These are phyloP conservation scores for Gossypium schwendimanii DNA, from an alignment of 441 rosid species.

Conservation along the genomic window DNA sequence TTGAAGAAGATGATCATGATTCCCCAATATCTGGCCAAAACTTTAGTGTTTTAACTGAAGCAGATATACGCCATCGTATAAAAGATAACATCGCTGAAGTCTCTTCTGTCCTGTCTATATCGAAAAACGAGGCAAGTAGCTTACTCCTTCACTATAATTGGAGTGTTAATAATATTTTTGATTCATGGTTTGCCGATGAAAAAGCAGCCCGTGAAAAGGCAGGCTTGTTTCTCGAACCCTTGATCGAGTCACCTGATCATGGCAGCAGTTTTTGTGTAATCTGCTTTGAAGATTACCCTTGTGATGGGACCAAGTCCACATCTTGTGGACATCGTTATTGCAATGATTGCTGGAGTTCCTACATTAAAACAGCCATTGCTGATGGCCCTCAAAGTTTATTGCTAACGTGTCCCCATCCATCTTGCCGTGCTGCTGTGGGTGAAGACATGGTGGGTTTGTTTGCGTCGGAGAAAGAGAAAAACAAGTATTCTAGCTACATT, in stretches of 20 bases:
- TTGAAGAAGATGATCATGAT: neutral
- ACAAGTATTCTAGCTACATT: constrained; percentile 39
- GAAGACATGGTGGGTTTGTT: constrained; percentile 39
- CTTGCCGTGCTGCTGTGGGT: constrained; percentile 47
- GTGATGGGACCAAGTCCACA: constrained; percentile 18
- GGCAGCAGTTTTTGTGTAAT: constrained; percentile 27
- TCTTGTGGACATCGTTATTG: constrained; percentile 44
- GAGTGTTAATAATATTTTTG: constrained; percentile 15
- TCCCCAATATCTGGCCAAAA: constrained; percentile 10
- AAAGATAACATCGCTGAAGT: constrained; percentile 21
- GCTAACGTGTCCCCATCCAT: constrained; percentile 60
- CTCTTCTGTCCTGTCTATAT: constrained; percentile 27
- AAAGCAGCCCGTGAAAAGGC: constrained; percentile 8
- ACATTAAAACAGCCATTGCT: constrained; percentile 44
- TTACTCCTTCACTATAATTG: constrained; percentile 36
- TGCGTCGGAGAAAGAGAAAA: constrained; percentile 35
- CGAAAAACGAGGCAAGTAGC: constrained; percentile 23
- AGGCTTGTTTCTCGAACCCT: constrained; percentile 10
- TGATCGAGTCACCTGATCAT: constrained; percentile 5
- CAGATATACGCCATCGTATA: constrained; percentile 24
- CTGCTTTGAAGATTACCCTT: constrained; percentile 32
- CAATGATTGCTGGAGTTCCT: constrained; percentile 32
- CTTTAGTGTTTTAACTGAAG: constrained; percentile 25
- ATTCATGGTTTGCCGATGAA: constrained; percentile 13
- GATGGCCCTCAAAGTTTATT: constrained; percentile 62